Evolutionary conservation across 2,329 filamentous ascomycete species (phyloP).

Genomic region (Fusarium graminum): DNA sequence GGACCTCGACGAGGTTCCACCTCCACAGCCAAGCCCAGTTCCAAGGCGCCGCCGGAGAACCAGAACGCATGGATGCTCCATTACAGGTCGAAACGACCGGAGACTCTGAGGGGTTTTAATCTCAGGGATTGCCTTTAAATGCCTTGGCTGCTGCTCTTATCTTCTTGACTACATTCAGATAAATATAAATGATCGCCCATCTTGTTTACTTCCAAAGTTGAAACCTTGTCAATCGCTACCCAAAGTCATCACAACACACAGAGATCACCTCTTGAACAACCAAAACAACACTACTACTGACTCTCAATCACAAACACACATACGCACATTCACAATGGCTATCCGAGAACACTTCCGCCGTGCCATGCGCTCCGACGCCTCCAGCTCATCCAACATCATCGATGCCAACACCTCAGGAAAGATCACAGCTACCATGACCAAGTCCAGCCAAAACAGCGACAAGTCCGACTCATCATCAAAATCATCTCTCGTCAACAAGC

Average conservation of each 20-base stretch:
- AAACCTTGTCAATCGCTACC: constrained; percentile 21
- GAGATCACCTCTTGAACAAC: constrained; percentile 11
- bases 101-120: constrained; percentile 49
- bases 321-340: constrained; percentile 52
- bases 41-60: constrained; percentile 40
- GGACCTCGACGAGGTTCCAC: constrained; percentile 34
- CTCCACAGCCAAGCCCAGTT: constrained; percentile 43
- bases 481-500: constrained; percentile 47
- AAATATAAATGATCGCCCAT: constrained; percentile 27
- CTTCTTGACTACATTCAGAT: constrained; percentile 28
- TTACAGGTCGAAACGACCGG: constrained; percentile 44
- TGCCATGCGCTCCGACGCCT: constrained; percentile 55
- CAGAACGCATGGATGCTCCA: constrained; percentile 39
- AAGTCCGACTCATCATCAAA: constrained; percentile 51
- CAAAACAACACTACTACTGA: constrained; percentile 9
- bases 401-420: constrained; percentile 51
- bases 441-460: constrained; percentile 48
- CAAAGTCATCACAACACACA: constrained; percentile 12
- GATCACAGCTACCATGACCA: constrained; percentile 48
- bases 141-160: constrained; percentile 34
- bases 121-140: constrained; percentile 43
- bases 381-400: constrained; percentile 52
- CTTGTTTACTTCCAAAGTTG: constrained; percentile 12
- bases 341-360: constrained; percentile 60
- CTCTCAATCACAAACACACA: constrained; percentile 14